These are phyloP conservation scores for Trypanosoma congolense DNA, from an alignment of 208 protist genomes.

Conservation along the genomic window DNA sequence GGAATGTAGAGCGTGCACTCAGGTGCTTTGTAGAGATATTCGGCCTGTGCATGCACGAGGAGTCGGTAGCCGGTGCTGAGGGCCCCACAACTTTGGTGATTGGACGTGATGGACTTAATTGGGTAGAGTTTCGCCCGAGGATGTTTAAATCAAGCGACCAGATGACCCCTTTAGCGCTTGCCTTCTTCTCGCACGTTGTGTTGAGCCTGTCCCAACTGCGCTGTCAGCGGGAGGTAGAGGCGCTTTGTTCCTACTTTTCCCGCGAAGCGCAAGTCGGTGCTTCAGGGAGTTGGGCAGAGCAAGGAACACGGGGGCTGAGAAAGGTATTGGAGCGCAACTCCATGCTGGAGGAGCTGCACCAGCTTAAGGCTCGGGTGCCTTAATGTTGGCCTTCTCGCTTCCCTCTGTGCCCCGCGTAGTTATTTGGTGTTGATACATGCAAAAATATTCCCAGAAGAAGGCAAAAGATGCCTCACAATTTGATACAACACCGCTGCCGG, in stretches of 20 bases:
- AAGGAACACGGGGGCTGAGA: conserved; percentile 12
- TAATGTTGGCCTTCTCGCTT: no score
- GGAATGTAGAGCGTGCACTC: conserved; percentile 51
- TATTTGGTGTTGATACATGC: no score
- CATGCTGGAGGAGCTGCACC: background rate
- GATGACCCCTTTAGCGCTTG: conserved; percentile 35
- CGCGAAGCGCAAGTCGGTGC: conserved; percentile 20
- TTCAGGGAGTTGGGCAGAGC: conserved; percentile 17
- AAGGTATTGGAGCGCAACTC: conserved; percentile 7
- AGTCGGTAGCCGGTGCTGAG: background rate
- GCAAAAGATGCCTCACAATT: no score
- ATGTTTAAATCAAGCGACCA: conserved; percentile 19
- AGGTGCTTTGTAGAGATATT: conserved; percentile 72
- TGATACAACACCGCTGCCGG: no score
- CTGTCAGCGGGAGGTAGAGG: conserved; percentile 30
- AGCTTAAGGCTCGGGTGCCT: no score
- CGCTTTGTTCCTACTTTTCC: conserved; percentile 44
- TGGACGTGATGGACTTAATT: conserved; percentile 62
- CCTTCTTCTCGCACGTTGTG: conserved; percentile 44
- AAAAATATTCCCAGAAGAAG: no score
- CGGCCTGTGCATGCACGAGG: conserved; percentile 42
- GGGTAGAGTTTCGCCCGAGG: conserved; percentile 37
- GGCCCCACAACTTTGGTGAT: conserved; percentile 20
- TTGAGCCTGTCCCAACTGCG: conserved; percentile 39
- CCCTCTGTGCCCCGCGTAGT: no score